Evolutionary conservation across 495 filamentous ascomycete species (phyloP), one percentile per base, ranked within the genome.

Genomic region (Paragyromitra xinjiangensis): DNA sequence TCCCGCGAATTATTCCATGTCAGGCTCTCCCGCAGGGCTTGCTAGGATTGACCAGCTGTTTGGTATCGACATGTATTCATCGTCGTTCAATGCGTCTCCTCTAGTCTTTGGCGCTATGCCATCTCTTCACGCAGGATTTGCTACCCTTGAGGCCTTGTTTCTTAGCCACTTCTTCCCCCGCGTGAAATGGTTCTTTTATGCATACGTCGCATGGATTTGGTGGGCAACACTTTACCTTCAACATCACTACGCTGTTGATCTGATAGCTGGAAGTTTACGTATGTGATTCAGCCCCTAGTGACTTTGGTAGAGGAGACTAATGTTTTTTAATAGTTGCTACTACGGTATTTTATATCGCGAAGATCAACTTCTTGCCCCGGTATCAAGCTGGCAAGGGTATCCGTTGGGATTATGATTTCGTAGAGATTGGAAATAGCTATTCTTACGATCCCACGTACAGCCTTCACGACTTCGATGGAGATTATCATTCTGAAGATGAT

Each of bases 211-310:
- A 67, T 98, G 94, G 94, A 90, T 98, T 81, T 97, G 93, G 92
- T 98, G 94, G 94, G 91, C 94, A n/a, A 98, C 94, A 63, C 95
- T 98, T 92, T 82, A 98, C 81, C 89, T 98, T 66, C 94, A 93
- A 55, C 94, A 98, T 84, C 94, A 98, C 84, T 98, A 98, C 81
- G 94, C 94, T 59, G 92, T 98, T 58, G 94, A 98, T 84, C 86
- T 98, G 58, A 91, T 97, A 62, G 93, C 90, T 69, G 94, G 94
- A 76, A 92, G 91, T 84, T 84, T 96, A 61, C 84, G 86, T 88
- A 84, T 80, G 86, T 16, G 22, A 5, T 63, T 42, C 11, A 64
- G 9, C 12, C 69, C 34, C 29, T 34, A 42, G 12, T 6, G 1
- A 56, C 24, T 29, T 50, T 19, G 16, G 12, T 26, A 42, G 7